Percentiles rank a stretch among this genome's conserved stretches.
Conservation (phyloP, 768 basidiomycete species). For the Psilocybe azurescens region DNA sequence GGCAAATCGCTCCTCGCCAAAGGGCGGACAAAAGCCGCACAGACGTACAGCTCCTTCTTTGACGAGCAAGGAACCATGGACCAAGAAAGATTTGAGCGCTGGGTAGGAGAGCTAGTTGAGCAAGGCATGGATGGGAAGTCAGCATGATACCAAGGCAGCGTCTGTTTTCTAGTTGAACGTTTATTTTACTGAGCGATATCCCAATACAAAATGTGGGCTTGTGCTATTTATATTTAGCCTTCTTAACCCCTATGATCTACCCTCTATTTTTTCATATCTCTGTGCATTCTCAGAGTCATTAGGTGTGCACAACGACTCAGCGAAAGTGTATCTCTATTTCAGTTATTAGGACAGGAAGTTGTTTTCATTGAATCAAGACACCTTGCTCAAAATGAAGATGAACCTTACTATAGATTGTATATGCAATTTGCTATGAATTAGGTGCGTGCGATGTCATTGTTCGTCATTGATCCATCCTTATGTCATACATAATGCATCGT, state of each 20-base stretch:
- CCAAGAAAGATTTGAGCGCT: conserved; percentile 74
- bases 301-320: too few species aligned
- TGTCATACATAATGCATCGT: too few species aligned
- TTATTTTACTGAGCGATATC: conserved; percentile 4
- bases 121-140: conserved; percentile 73
- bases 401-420: too few species aligned
- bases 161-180: background rate
- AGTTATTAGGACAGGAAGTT: too few species aligned
- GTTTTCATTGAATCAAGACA: too few species aligned
- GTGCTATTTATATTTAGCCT: background rate
- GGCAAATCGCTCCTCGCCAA: conserved; percentile 87
- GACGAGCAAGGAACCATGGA: conserved; percentile 82
- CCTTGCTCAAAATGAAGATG: too few species aligned
- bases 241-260: background rate
- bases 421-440: too few species aligned
- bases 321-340: too few species aligned
- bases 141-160: conserved; percentile 30
- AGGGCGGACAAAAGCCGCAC: conserved; percentile 60
- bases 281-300: too few species aligned
- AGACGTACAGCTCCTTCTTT: conserved; percentile 77
- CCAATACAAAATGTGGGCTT: background rate
- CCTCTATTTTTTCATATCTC: background rate
- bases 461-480: too few species aligned
- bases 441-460: too few species aligned
- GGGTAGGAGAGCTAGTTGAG: conserved; percentile 80